phyloP scores from a whole-genome alignment of 768 basidiomycete species.

The Tricholoma saponaceum region DNA sequence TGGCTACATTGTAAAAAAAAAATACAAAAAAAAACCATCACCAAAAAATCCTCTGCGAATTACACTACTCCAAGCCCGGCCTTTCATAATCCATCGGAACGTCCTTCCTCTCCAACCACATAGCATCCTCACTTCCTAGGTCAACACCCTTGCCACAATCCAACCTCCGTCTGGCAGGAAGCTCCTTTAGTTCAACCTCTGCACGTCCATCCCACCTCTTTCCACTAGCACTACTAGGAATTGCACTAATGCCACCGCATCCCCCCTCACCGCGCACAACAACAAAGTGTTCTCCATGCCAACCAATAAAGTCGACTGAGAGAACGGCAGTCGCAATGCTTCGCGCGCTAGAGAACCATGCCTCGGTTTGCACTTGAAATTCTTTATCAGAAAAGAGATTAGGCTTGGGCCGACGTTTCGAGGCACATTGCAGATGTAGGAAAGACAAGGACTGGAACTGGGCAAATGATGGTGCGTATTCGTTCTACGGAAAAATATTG shows the following conservation, averaged over 20 bases:
- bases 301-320: conserved; percentile 63
- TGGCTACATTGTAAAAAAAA: not conserved
- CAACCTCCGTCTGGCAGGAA: conserved; percentile 50
- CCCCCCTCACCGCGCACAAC: conserved; percentile 49
- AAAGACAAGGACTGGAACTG: conserved; percentile 50
- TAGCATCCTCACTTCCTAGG: conserved; percentile 55
- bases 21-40: not conserved
- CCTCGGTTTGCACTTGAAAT: conserved; percentile 50
- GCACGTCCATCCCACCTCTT: not conserved
- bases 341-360: conserved; percentile 49
- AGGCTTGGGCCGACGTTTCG: conserved; percentile 48
- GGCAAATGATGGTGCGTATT: conserved; percentile 45
- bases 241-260: conserved; percentile 11
- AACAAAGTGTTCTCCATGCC: conserved; percentile 70
- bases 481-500: conserved; percentile 32
- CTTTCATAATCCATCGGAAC: conserved; percentile 75
- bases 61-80: conserved; percentile 38
- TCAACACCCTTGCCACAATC: conserved; percentile 68
- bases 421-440: conserved; percentile 51
- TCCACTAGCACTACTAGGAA: conserved; percentile 9
- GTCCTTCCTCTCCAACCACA: conserved; percentile 69
- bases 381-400: conserved; percentile 58
- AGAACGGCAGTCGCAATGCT: conserved; percentile 47
- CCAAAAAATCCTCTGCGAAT: not conserved
- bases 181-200: conserved; percentile 50